Evolutionary conservation across 179 eudicot species (phyloP), one percentile per base, ranked within the genome.

Genomic region (Carnegiea gigantea): DNA sequence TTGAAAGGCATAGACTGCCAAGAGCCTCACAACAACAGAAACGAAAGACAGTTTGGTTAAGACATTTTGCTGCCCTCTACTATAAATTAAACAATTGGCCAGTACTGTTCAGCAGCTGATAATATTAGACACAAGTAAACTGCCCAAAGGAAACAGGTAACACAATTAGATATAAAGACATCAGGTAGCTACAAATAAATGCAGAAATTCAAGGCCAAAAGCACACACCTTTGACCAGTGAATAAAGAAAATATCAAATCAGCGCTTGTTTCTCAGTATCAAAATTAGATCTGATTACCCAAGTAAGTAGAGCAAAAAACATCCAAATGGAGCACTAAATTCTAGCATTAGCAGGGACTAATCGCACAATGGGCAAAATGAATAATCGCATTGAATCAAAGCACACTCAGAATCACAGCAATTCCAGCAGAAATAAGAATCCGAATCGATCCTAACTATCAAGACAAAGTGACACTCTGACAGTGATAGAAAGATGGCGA

Each of bases 231-330:
- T 24, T 57, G 1, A 46, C 21, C 20, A 76, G 17, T 15, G 26
- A 21, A 65, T 11, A 3, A 38, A 10, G 8, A 77, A 21, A 18
- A 38, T 0, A 57, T 36, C 5, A 53, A 54, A 78, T 6, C 11
- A 51, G 26, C 60, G 28, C 13, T 0, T 53, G 73, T 38, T 64
- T 43, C 26, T 62, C 17, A 51, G 57, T 72, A 59, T 44, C 62
- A 23, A 51, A 70, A 18, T 43, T 73, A 85, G 87, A 85, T 85
- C 84, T 70, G 79, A 78, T 53, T 1, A 73, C 11, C 17, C 73
- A 75, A 33, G 44, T 33, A 33, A 2, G 36, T 33, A 33, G 9
- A 26, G 68, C 26, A 44, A n/a, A 9, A 70, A 36, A 13, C 18
- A 36, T 53, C 57, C 5, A 43, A 65, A 62, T 12, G 28, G 30